Evolutionary conservation across 2,329 filamentous ascomycete genomes (phyloP).

Genomic region (Neofusicoccum ribis): DNA sequence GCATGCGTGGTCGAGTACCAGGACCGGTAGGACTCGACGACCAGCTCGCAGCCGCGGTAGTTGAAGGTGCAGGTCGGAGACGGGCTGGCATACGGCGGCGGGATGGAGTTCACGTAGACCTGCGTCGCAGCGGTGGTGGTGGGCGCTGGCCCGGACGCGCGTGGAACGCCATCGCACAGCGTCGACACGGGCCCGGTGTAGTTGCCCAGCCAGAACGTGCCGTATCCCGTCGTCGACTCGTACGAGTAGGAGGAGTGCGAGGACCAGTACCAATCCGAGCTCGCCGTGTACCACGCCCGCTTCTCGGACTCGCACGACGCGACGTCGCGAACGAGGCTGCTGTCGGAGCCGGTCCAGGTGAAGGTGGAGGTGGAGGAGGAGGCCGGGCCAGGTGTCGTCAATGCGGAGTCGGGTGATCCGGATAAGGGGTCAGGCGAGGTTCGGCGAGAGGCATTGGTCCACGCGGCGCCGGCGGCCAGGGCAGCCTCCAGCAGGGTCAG

Average conservation of each 20-base stretch:
- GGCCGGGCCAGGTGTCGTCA: slow-evolving; percentile 4
- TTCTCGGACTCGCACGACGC: not conserved
- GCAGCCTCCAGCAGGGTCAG: not conserved
- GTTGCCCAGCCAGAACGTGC: not conserved
- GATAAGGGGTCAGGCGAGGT: slow-evolving; percentile 1
- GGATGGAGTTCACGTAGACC: not conserved
- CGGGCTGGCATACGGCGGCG: not conserved
- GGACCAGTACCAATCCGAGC: not conserved
- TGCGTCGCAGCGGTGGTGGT: not conserved
- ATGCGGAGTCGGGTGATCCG: slow-evolving; percentile 9
- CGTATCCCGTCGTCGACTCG: not conserved
- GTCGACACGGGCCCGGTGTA: slow-evolving; percentile 13
- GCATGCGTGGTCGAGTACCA: not conserved
- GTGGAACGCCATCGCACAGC: slow-evolving; percentile 8
- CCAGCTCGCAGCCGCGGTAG: slow-evolving; percentile 12
- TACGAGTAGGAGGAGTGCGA: slow-evolving; percentile 9
- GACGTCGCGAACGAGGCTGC: not conserved
- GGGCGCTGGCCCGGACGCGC: not conserved
- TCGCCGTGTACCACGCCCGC: not conserved
- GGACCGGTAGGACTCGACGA: not conserved
- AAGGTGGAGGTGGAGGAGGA: not conserved
- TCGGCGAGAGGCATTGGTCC: not conserved
- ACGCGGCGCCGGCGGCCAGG: not conserved
- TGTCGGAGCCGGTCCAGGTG: slow-evolving; percentile 8
- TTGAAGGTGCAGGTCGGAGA: slow-evolving; percentile 17